phyloP scores from a whole-genome alignment of 108 stramenopile genomes.

The Skeletonema costatum region DNA sequence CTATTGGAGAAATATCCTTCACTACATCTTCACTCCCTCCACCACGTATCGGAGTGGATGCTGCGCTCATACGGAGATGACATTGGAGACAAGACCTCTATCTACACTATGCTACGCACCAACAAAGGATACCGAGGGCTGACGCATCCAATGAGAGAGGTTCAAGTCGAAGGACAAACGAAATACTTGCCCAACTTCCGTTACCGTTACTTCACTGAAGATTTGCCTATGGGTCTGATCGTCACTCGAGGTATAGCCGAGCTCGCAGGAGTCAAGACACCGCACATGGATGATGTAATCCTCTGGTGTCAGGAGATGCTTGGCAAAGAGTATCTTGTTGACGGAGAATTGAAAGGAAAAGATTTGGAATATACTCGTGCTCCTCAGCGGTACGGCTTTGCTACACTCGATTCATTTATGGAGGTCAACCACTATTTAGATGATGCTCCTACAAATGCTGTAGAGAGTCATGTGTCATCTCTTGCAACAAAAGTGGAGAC shows the following conservation, averaged over 20 bases:
- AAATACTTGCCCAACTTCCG: constrained; percentile 64
- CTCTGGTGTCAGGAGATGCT: constrained; percentile 60
- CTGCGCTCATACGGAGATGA: constrained; percentile 54
- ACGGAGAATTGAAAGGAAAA: constrained; percentile 49
- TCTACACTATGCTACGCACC: constrained; percentile 54
- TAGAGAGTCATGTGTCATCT: constrained; percentile 14
- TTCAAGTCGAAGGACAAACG: constrained; percentile 19
- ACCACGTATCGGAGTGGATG: constrained; percentile 64
- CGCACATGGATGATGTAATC: constrained; percentile 60
- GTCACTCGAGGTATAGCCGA: constrained; percentile 64
- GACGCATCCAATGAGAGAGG: constrained; percentile 51
- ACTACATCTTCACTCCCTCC: constrained; percentile 30
- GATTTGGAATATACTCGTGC: constrained; percentile 44
- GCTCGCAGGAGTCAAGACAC: constrained; percentile 57
- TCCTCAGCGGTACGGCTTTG: constrained; percentile 57
- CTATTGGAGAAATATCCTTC: constrained; percentile 46
- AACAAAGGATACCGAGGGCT: constrained; percentile 67
- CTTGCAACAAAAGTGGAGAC: neutral
- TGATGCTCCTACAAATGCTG: constrained; percentile 48
- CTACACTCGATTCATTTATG: constrained; percentile 60
- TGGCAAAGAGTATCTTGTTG: constrained; percentile 57
- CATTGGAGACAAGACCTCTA: constrained; percentile 56
- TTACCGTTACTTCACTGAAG: constrained; percentile 66
- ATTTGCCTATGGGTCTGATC: constrained; percentile 59
- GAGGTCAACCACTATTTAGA: constrained; percentile 41